Evolutionary conservation across 1,139 yeast species (phyloP).

Genomic region (Candida glucosophila): DNA sequence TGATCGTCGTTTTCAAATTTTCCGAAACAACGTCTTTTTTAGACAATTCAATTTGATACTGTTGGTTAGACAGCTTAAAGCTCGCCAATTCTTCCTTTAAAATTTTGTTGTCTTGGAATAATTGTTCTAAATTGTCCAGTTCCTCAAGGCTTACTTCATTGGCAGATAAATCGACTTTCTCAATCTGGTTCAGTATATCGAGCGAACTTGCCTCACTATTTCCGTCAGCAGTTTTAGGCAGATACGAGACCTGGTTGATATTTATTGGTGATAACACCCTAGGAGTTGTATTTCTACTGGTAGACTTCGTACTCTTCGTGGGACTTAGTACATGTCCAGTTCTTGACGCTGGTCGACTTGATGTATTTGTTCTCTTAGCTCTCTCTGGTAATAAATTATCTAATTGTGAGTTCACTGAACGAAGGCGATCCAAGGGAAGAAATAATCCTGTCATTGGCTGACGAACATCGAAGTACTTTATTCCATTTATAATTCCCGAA

Average conservation of each 20-base stretch:
- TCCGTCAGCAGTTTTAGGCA: not conserved
- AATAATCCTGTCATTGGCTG: constrained; percentile 67
- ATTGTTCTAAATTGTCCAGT: not conserved
- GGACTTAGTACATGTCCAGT: not conserved
- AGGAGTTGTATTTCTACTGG: not conserved
- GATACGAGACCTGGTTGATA: not conserved
- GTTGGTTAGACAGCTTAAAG: constrained; percentile 13
- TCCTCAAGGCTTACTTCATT: not conserved
- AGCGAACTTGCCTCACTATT: too few relatives aligned
- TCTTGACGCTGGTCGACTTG: not conserved
- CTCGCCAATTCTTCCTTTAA: constrained; percentile 11
- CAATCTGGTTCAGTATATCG: too few relatives aligned
- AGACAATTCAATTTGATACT: constrained; percentile 19
- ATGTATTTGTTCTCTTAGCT: not conserved
- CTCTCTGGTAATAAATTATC: not conserved
- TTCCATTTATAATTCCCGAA: constrained; percentile 36
- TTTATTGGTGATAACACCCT: not conserved
- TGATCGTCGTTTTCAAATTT: constrained; percentile 35
- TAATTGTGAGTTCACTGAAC: constrained; percentile 18
- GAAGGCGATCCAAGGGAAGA: constrained; percentile 58
- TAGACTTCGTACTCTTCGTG: not conserved
- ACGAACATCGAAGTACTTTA: constrained; percentile 41
- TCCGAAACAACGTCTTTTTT: constrained; percentile 28
- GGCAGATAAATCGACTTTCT: too few relatives aligned
- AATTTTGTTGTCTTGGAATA: constrained; percentile 1